Conservation (phyloP, 352 stramenopile genomes). For the Globisporangium echinulatum region DNA sequence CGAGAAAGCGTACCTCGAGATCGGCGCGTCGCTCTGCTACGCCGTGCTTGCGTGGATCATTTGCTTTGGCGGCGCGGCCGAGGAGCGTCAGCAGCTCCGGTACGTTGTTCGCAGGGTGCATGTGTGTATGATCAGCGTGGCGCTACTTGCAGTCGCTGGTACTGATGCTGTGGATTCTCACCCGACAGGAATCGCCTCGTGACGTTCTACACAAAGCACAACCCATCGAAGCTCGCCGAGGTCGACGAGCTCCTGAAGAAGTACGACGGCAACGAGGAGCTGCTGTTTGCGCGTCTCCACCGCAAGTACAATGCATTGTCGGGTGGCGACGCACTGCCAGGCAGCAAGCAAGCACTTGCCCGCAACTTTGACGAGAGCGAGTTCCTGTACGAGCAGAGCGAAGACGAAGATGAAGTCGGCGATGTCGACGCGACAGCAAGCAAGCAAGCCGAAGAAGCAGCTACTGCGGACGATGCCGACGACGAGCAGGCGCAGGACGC, state of each 20-base stretch:
- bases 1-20: slow-evolving; percentile 42
- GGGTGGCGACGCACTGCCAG: slow-evolving; percentile 10
- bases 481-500: slow-evolving; percentile 24
- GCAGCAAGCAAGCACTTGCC: slow-evolving; percentile 20
- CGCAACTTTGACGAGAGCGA: slow-evolving; percentile 38
- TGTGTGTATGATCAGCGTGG: too few relatives aligned
- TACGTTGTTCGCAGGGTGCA: slow-evolving; percentile 13
- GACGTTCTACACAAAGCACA: slow-evolving; percentile 72
- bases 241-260: slow-evolving; percentile 64
- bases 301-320: slow-evolving; percentile 72
- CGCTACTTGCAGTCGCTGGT: too few relatives aligned
- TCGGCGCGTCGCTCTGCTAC: slow-evolving; percentile 37
- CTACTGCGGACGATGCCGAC: slow-evolving; percentile 24
- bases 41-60: slow-evolving; percentile 37
- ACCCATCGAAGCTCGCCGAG: slow-evolving; percentile 54
- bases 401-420: background rate
- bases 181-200: slow-evolving; percentile 23
- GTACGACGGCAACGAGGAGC: slow-evolving; percentile 72
- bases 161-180: background rate
- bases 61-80: slow-evolving; percentile 33
- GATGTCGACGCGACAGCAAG: background rate
- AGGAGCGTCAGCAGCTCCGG: slow-evolving; percentile 37
- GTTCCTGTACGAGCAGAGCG: slow-evolving; percentile 40
- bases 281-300: slow-evolving; percentile 68
- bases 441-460: slow-evolving; percentile 1